Evolutionary conservation across 352 stramenopile species (phyloP), one percentile per base, ranked within the genome.

Genomic region (Globisporangium cederbergense): DNA sequence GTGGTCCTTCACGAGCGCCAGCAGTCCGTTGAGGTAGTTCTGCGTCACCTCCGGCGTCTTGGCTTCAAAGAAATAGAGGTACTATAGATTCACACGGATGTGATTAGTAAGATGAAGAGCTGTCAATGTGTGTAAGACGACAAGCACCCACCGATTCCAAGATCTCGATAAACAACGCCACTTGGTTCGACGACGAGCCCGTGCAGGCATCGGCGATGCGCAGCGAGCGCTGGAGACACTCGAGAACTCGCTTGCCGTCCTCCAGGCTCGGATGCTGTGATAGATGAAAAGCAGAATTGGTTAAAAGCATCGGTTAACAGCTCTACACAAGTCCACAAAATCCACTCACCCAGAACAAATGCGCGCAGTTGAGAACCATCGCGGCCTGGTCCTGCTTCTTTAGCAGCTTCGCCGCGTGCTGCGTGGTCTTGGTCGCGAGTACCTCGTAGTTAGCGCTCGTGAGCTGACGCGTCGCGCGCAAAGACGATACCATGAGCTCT

Each of bases 141-240:
- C 0, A 67, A 43, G 4, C 10, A 46, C 77, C 51, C 76, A 93
- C 85, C 53, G 79, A 66, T 60, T 99, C 95, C 7, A 99, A 70
- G 40, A 99, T 97, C 66, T 99, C 96, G 6, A 99, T 88, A 77
- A 99, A 99, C 11, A 99, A 81, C 11, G 79, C 68, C 5, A 99
- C 85, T 74, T 98, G 95, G 6, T 76, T 79, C 7, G 87, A 81
- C 18, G 91, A 88, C 0, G 83, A 74, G 5, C 76, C 74, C 22
- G 75, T 76, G 47, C 87, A 97, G 0, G 85, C 80, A 74, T 99
- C 95, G 0, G 95, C 96, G 61, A 99, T 97, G 42, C 98, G 98
- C 3, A 99, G 74, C 13, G 93, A 91, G 6, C 96, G 81, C 78
- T 99, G 96, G 14, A 99, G 81, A 70, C 97, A 99, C 76, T 99